Conservation (phyloP, 306 rosid genomes). For the Adenanthera pavonina region DNA sequence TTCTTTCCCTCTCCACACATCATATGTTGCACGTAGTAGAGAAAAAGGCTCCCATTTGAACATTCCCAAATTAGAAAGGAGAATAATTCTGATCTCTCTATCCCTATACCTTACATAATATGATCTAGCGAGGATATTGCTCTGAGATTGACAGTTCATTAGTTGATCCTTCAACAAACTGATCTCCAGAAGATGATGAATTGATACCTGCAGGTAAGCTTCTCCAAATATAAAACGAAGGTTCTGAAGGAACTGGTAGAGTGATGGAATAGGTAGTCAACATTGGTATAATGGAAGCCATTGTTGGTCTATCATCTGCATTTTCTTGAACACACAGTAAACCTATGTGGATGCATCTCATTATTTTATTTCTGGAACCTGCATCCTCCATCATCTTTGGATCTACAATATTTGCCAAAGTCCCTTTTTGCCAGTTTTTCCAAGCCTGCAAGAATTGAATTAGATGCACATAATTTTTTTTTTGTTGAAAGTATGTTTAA, state of each 20-base stretch:
- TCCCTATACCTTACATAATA: no score
- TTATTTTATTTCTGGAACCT: constrained; percentile 11
- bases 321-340: constrained; percentile 23
- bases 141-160: not conserved
- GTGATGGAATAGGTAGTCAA: constrained; percentile 29
- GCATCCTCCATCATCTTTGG: not conserved
- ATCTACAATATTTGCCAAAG: constrained; percentile 34
- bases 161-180: not conserved
- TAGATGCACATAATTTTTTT: not conserved
- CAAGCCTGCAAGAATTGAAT: constrained; percentile 36
- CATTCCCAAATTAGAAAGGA: no score
- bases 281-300: constrained; percentile 42
- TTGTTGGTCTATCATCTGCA: constrained; percentile 45
- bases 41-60: no score
- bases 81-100: no score
- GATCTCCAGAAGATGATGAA: no score
- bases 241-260: constrained; percentile 20
- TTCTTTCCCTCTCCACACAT: no score
- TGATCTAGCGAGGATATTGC: not conserved
- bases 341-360: constrained; percentile 52
- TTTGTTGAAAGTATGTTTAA: no score
- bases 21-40: no score
- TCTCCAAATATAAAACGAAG: not conserved
- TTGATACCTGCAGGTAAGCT: no score
- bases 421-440: constrained; percentile 47